Conservation (phyloP, 345 rosid species). For the Angophora floribunda region DNA sequence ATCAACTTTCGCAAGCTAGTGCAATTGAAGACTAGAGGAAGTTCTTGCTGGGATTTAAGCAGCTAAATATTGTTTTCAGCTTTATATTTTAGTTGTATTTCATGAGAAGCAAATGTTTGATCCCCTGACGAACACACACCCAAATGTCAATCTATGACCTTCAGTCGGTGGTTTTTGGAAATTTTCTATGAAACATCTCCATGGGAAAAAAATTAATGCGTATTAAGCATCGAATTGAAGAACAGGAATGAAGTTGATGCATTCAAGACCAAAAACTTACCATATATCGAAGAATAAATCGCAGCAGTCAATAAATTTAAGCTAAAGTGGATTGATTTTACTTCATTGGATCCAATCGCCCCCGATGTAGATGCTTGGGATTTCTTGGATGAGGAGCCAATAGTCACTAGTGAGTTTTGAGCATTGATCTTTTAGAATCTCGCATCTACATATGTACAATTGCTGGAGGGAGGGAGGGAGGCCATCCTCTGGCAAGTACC, state of each 20-base stretch:
- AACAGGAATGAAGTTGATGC: neutral
- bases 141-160: neutral
- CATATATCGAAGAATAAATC: neutral
- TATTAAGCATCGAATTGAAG: neutral
- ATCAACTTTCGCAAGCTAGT: neutral
- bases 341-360: too few relatives aligned
- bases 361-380: too few relatives aligned
- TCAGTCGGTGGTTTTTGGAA: neutral
- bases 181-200: neutral
- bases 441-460: neutral
- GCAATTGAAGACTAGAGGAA: neutral
- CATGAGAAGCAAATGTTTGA: too few relatives aligned
- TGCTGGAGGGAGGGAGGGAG: neutral
- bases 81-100: accelerated
- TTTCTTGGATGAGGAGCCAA: neutral
- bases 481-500: neutral
- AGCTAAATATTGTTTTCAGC: neutral
- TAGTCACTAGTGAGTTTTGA: neutral
- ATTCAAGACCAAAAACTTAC: neutral
- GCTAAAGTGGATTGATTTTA: neutral
- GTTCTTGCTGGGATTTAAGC: neutral
- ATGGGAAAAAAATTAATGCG: neutral
- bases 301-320: too few relatives aligned
- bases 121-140: neutral
- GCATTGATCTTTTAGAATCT: neutral